Conservation (phyloP, 257 asterid species). For the Schizonepeta tenuifolia region DNA sequence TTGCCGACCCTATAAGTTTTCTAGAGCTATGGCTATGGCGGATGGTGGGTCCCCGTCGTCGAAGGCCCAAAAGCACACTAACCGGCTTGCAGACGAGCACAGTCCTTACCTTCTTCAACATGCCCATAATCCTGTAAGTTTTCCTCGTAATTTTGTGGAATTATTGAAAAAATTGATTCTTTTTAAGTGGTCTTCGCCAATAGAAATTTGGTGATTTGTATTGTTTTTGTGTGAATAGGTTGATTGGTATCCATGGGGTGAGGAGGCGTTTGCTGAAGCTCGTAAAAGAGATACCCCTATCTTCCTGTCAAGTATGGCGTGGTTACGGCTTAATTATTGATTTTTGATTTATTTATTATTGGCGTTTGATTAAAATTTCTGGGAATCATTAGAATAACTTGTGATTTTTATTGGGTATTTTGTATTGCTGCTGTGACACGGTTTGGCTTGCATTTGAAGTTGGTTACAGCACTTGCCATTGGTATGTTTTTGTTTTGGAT, state of each 20-base stretch:
- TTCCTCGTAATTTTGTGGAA: not conserved
- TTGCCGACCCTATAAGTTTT: slow-evolving; percentile 41
- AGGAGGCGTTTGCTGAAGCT: slow-evolving; percentile 93
- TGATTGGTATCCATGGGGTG: slow-evolving; percentile 99
- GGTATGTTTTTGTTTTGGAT: slow-evolving; percentile 56
- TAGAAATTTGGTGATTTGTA: not conserved
- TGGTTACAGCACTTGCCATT: slow-evolving; percentile 99
- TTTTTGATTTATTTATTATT: not conserved
- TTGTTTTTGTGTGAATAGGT: slow-evolving; percentile 50
- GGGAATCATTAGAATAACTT: slow-evolving; percentile 1
- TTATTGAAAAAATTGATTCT: not conserved
- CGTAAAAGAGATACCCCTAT: slow-evolving; percentile 84
- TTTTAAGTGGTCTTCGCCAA: slow-evolving; percentile 9
- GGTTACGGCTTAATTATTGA: not conserved
- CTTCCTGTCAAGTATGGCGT: slow-evolving; percentile 73
- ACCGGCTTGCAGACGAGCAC: slow-evolving; percentile 85
- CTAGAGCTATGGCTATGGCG: slow-evolving; percentile 62
- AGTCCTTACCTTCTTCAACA: slow-evolving; percentile 97
- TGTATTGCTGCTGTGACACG: slow-evolving; percentile 23
- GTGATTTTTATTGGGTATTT: slow-evolving; percentile 14
- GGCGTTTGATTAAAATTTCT: not conserved
- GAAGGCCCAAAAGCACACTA: slow-evolving; percentile 50
- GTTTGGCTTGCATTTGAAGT: slow-evolving; percentile 60
- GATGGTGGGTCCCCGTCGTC: slow-evolving; percentile 53
- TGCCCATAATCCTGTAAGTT: slow-evolving; percentile 85